Conservation (phyloP, 352 stramenopile species). For the Pythium vanterpoolii region DNA sequence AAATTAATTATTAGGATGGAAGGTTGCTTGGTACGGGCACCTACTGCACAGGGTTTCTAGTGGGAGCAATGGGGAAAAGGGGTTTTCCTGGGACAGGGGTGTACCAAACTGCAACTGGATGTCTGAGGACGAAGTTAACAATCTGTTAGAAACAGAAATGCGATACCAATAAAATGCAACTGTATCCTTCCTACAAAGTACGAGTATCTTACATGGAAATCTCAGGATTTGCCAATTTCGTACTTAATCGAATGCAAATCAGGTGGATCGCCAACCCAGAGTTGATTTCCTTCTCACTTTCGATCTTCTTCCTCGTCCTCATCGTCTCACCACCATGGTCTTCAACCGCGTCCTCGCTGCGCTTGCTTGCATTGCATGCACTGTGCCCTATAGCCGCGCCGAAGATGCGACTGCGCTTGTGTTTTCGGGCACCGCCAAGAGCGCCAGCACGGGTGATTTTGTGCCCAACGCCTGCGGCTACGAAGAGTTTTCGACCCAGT, state of each 20-base stretch:
- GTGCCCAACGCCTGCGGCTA: conserved; percentile 23
- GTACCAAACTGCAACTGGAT: neutral
- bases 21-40: too few species aligned
- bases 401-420: neutral
- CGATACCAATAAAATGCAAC: neutral
- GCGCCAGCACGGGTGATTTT: conserved; percentile 19
- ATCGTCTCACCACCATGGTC: neutral
- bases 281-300: neutral
- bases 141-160: neutral
- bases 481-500: conserved; percentile 23
- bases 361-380: neutral
- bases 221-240: neutral
- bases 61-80: neutral
- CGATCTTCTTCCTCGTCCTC: neutral
- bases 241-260: conserved; percentile 9
- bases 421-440: conserved; percentile 21
- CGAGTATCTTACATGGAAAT: neutral
- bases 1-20: too few species aligned
- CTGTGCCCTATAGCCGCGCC: neutral
- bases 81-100: neutral
- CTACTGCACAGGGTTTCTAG: too few species aligned
- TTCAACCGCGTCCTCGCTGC: neutral
- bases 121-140: neutral
- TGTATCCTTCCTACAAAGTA: neutral
- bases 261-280: neutral